Base-by-base conservation (phyloP, 495 filamentous ascomycete genomes). In the Neurospora hispaniola region DNA sequence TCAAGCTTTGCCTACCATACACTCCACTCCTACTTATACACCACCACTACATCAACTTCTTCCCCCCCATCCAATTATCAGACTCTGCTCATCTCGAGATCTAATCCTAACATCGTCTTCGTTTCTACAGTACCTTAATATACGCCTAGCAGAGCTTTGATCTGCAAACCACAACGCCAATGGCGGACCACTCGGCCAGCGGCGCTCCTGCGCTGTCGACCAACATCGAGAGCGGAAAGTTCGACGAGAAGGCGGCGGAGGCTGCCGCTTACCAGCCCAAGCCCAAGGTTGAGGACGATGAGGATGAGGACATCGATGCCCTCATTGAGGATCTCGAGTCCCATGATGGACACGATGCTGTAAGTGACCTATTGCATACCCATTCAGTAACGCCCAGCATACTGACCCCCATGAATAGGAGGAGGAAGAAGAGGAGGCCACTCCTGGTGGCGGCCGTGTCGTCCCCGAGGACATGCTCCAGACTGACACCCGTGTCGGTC, bases 281-380 rank as follows among this genome's bases (percentile, higher is more conserved):
- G 77, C 72, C 74, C 59, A 82, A 80, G 77, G 78, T 76, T 31
- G 84, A 81, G 18, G 85, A 85, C 12, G 87, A 91, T 46, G 87
- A 90, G 31, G 88, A 90, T 74, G 89, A 90, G 82, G 89, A 93
- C 77, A 92, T 97, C 72, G 91, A 95, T 78, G 86, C 87, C 72
- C 86, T 97, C 75, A 94, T 97, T 73, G 89, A 92, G 74, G 93
- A 94, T 74, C 89, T 97, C 71, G 90, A 94, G 80, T 92, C 89
- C 16, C 84, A 91, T 72, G 92, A 94, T 79, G 92, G 89, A 42
- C 86, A 90, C 44, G 81, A 72, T 46, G 83, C 40, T 38, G 79
- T 80, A 75, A 80, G 79, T 73, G 66, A 48, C 81, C 14, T 18
- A 12, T 18, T 39, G 4, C 43, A 12, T 8, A 7, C 39, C 40